Evolutionary conservation across 2,329 filamentous ascomycete genomes (phyloP).

Genomic region (Nannizzia gypsea): DNA sequence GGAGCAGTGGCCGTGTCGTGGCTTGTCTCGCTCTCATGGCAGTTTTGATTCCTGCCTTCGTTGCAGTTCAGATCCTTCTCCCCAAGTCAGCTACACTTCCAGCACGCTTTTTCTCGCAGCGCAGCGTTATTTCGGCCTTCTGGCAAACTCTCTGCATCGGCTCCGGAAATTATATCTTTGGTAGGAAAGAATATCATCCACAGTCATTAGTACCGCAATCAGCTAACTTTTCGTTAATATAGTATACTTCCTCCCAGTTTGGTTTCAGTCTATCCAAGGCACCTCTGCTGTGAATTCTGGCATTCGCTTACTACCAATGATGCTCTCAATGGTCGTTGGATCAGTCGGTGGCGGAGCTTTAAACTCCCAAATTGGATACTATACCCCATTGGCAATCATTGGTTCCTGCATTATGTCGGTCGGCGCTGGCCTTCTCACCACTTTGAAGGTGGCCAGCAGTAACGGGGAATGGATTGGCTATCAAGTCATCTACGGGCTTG

Average conservation of each 20-base stretch:
- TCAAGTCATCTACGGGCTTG: constrained; percentile 17
- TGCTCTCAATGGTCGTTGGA: constrained; percentile 22
- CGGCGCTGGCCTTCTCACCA: constrained; percentile 21
- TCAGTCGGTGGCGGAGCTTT: constrained; percentile 10
- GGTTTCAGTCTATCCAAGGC: constrained; percentile 36
- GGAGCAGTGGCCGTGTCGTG: constrained; percentile 16
- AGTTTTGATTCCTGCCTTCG: constrained; percentile 15
- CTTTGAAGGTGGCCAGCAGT: constrained; percentile 15
- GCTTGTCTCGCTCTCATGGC: constrained; percentile 15
- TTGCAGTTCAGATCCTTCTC: neutral
- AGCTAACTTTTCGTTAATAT: neutral
- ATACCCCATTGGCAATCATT: constrained; percentile 16
- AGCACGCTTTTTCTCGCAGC: constrained; percentile 18
- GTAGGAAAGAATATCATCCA: neutral
- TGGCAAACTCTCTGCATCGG: neutral
- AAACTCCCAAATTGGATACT: constrained; percentile 13
- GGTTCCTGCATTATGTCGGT: constrained; percentile 16
- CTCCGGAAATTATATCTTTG: neutral
- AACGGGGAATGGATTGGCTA: constrained; percentile 18
- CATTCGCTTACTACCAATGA: constrained; percentile 25
- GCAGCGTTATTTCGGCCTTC: constrained; percentile 18
- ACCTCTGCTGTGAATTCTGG: constrained; percentile 27
- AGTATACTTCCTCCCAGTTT: constrained; percentile 17
- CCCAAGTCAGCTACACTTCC: constrained; percentile 20
- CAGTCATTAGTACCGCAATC: too few species aligned